These are phyloP conservation scores for Auriculariales sp. DNA, from an alignment of 768 basidiomycete species.

Conservation along the genomic window DNA sequence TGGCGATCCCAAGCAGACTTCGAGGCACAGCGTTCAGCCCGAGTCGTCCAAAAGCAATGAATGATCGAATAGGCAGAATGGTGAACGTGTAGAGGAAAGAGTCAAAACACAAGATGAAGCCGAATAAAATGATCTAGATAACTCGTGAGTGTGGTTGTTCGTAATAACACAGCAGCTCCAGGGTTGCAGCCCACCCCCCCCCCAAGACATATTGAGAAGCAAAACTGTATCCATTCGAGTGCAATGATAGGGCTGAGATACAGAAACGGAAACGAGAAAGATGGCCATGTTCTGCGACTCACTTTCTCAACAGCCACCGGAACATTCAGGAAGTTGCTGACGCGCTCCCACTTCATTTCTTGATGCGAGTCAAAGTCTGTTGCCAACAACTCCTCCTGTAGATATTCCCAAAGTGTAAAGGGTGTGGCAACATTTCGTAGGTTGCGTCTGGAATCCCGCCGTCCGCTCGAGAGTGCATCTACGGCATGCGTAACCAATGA, in stretches of 20 bases:
- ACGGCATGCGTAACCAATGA: too few species aligned
- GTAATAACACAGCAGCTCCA: too few species aligned
- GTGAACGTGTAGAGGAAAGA: constrained; percentile 98
- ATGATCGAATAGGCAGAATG: constrained; percentile 82
- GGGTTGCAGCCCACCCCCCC: too few species aligned
- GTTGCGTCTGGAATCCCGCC: too few species aligned
- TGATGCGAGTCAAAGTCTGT: constrained; percentile 94
- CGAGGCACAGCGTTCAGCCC: constrained; percentile 27
- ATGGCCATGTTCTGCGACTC: too few species aligned
- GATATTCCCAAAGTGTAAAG: constrained; percentile 86
- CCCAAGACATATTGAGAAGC: too few species aligned
- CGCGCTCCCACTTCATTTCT: constrained; percentile 89
- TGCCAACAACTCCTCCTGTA: constrained; percentile 73
- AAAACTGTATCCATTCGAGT: too few species aligned
- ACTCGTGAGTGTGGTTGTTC: not conserved
- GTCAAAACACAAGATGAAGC: constrained; percentile 86
- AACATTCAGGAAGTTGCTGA: constrained; percentile 88
- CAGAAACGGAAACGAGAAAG: too few species aligned
- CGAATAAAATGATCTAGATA: constrained; percentile 74
- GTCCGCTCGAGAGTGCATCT: too few species aligned
- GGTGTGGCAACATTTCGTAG: too few species aligned
- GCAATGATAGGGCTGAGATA: too few species aligned
- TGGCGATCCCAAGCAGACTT: not conserved
- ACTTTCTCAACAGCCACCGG: constrained; percentile 92
- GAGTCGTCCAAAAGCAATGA: constrained; percentile 46